Conservation (phyloP, 306 rosid species). For the Alnus glutinosa region DNA sequence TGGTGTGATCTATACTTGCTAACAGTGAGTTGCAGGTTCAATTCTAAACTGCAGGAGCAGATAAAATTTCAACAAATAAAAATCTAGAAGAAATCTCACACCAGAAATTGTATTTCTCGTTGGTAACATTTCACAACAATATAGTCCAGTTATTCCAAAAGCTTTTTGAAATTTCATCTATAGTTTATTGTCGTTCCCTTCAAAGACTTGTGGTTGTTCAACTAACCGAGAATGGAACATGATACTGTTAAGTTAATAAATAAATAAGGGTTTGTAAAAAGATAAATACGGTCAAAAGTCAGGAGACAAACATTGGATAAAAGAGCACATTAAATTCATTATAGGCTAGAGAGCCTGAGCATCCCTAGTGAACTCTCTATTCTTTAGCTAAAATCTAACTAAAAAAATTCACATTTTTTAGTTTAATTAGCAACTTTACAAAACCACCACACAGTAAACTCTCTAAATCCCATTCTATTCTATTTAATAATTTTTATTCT, state of each 20-base stretch:
- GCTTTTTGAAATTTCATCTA: not conserved
- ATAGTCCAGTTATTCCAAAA: not conserved
- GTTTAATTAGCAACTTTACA: too few relatives aligned
- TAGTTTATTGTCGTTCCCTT: not conserved
- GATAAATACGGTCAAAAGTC: not conserved
- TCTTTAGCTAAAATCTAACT: too few relatives aligned
- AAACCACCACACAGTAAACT: too few relatives aligned
- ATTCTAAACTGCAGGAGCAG: conserved; percentile 1
- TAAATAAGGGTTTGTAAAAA: not conserved
- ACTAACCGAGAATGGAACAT: not conserved
- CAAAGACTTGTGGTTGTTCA: not conserved
- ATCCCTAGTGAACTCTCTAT: too few relatives aligned
- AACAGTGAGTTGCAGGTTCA: not conserved
- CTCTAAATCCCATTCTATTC: too few relatives aligned
- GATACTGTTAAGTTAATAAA: not conserved
- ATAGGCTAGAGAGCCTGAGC: not conserved
- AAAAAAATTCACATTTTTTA: too few relatives aligned
- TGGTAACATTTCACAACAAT: not conserved
- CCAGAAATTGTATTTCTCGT: not conserved
- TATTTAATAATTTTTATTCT: too few relatives aligned
- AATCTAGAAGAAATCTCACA: not conserved
- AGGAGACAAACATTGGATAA: conserved; percentile 4
- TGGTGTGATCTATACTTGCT: not conserved
- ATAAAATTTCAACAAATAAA: not conserved
- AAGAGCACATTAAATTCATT: not conserved